Conservation (phyloP, 73 alveolate species). For the Symbiodinium natans region DNA sequence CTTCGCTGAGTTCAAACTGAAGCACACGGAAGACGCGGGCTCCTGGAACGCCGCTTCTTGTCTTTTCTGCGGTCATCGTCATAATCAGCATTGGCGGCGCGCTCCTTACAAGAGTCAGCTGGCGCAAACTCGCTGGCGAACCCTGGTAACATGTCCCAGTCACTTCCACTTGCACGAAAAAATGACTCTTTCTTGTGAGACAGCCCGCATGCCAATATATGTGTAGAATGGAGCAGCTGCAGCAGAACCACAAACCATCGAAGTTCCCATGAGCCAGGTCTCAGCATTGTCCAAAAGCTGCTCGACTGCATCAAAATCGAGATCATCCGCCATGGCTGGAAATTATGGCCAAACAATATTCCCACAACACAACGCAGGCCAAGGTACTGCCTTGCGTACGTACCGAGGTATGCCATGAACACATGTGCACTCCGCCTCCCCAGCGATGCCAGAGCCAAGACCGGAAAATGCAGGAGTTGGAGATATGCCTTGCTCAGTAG, state of each 20-base stretch:
- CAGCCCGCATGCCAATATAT: no score
- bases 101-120: constrained; percentile 14
- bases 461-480: no score
- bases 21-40: no score
- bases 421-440: no score
- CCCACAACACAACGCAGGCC: not conserved
- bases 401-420: not conserved
- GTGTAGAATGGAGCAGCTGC: no score
- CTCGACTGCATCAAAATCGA: constrained; percentile 92
- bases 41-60: constrained; percentile 85
- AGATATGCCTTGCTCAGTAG: no score
- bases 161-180: no score
- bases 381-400: not conserved
- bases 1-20: no score
- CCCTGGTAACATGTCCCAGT: no score
- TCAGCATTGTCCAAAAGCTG: constrained; percentile 91
- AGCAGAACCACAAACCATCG: no score
- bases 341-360: not conserved
- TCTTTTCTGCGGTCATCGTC: constrained; percentile 63
- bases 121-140: not conserved
- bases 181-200: no score
- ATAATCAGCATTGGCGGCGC: constrained; percentile 78
- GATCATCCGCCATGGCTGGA: constrained; percentile 79
- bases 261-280: not conserved
- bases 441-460: no score